Conservation (phyloP, 2,329 filamentous ascomycete species). For the Alternaria gaisen region DNA sequence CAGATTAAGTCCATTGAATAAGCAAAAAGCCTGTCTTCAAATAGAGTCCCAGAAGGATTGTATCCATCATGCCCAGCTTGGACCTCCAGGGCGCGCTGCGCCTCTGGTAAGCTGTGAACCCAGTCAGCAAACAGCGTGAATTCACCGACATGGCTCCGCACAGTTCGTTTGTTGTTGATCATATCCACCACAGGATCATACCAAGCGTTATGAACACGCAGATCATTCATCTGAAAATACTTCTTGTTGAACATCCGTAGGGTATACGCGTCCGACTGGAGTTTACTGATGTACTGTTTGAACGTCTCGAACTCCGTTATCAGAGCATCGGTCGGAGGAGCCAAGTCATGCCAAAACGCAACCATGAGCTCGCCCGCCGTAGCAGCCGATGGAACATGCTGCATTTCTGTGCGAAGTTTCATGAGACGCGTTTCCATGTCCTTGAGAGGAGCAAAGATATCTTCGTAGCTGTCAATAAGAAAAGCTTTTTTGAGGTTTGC, state of each 20-base stretch:
- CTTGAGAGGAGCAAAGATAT: background rate
- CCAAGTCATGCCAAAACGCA: background rate
- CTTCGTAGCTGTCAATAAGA: slow-evolving; percentile 1
- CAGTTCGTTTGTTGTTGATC: background rate
- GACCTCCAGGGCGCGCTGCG: background rate
- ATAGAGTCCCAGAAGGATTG: background rate
- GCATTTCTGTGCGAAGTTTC: background rate
- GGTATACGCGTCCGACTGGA: background rate
- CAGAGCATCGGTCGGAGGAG: background rate
- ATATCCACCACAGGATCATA: background rate
- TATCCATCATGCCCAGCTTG: background rate
- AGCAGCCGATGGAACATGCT: background rate
- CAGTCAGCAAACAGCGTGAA: slow-evolving; percentile 11
- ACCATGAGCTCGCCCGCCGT: background rate
- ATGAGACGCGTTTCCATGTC: background rate
- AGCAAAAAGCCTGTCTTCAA: background rate
- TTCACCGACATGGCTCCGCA: slow-evolving; percentile 1
- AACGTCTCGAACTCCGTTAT: background rate
- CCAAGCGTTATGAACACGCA: background rate
- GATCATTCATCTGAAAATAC: background rate
- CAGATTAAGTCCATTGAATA: background rate
- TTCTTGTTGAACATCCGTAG: background rate
- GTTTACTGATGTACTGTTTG: background rate
- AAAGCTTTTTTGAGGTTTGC: slow-evolving; percentile 3
- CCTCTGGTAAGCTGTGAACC: slow-evolving; percentile 18